Base-by-base conservation (phyloP, 2,329 filamentous ascomycete genomes). In the Aspergillus brasiliensis region DNA sequence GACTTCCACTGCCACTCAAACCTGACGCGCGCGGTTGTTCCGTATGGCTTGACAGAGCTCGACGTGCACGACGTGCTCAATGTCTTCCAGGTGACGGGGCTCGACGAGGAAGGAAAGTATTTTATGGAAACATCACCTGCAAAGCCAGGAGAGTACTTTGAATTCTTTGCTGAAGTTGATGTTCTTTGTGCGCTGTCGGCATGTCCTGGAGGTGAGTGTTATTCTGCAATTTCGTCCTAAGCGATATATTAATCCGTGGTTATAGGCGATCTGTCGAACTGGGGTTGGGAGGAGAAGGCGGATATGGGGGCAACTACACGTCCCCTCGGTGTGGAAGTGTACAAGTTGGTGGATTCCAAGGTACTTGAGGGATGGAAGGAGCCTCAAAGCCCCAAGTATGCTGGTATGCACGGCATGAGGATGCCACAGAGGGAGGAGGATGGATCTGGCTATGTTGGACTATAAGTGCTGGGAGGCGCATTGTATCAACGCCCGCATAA, bases 41-140 rank as follows among this genome's bases (percentile, higher is more conserved):
- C 88, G 0, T 87, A 82, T 62, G 90, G 90, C 0, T 73, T 95
- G 44, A 83, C 80, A 5, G 91, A 95, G 75, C 80, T 81, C 28
- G 91, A 95, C 70, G 86, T 95, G 1, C 91, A 96, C 69, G 91
- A 96, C 72, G 91, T 96, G 0, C 82, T 96, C 56, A 96, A 96
- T 69, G 81, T 96, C 3, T 95, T 96, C 71, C 91, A 96, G 73
- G 90, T 93, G 6, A 95, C 91, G 0, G 91, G 91, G 0, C 72
- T 95, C 49, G 88, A 95, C 68, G 80, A 84, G 56, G 70, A 88
- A 61, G 91, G 90, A 0, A 83, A 86, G 55, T 94, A 93, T 66
- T 93, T 91, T 62, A 96, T 96, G 80, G 77, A 80, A 53, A 74
- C 81, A 8, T 81, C 74, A 27, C 81, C 81, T 5, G 80, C 81